A percentile compares a stretch with the other conserved stretches of the same genome.
phyloP scores from a whole-genome alignment of 1,139 yeast genomes.

The Geotrichum phurueaensis region DNA sequence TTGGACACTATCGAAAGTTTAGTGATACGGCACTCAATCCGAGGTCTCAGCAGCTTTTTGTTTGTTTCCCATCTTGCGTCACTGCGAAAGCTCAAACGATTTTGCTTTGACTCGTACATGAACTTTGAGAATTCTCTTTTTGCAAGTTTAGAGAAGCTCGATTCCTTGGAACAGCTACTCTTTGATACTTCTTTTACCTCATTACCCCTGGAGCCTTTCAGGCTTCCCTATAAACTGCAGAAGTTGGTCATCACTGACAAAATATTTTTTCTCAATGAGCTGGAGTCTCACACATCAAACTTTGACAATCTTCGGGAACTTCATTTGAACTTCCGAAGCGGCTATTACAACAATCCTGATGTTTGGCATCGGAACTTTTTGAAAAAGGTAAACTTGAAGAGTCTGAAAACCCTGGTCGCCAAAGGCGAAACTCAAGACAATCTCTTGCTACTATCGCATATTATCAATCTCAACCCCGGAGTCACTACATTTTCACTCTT shows the following conservation, averaged over 20 bases:
- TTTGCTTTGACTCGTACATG: not conserved
- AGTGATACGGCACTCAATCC: not conserved
- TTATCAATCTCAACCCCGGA: not conserved
- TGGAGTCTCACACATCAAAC: not conserved
- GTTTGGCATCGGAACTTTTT: not conserved
- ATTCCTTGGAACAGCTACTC: not conserved
- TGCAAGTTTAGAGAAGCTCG: not conserved
- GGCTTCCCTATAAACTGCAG: not conserved
- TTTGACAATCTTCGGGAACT: not conserved
- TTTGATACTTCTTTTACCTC: not conserved
- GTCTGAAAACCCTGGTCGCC: not conserved
- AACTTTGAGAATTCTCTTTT: not conserved
- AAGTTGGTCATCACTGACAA: not conserved
- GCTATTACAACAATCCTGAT: not conserved
- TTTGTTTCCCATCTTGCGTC: not conserved
- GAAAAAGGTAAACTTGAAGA: no score
- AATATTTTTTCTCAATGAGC: not conserved
- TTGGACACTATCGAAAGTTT: not conserved
- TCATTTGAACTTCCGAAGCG: not conserved
- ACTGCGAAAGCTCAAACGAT: not conserved
- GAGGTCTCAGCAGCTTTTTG: not conserved
- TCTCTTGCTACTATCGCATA: not conserved
- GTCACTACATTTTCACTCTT: not conserved
- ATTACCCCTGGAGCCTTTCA: not conserved
- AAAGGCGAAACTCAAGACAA: not conserved